Percentiles rank a stretch among this genome's conserved stretches.
These are phyloP conservation scores for Eimeria mitis DNA, from an alignment of 169 alveolate species.

Conservation along the genomic window DNA sequence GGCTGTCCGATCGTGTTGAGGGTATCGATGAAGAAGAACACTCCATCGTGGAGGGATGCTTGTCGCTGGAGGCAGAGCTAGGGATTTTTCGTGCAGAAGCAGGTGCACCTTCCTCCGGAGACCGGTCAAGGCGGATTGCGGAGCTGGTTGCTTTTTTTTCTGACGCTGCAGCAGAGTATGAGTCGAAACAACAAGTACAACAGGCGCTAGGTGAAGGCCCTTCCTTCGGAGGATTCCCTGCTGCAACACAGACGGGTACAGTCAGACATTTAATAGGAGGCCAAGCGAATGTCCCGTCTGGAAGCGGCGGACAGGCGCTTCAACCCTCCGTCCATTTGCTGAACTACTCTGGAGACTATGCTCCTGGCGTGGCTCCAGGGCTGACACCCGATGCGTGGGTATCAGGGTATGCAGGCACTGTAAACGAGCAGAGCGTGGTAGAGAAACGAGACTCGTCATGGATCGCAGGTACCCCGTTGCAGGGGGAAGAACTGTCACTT, in stretches of 20 bases:
- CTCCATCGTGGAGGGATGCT: not conserved
- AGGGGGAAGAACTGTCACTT: not conserved
- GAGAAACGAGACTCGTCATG: not conserved
- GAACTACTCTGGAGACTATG: not conserved
- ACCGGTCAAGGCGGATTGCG: not conserved
- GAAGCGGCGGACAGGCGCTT: not conserved
- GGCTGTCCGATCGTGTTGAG: not conserved
- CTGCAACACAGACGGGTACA: not conserved
- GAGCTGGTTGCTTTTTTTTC: not conserved
- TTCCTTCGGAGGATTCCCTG: not conserved
- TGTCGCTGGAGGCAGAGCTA: slow-evolving; percentile 1
- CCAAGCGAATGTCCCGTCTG: not conserved
- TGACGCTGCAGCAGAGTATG: not conserved
- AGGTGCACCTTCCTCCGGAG: not conserved
- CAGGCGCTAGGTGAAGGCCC: not conserved
- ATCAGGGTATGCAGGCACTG: not conserved
- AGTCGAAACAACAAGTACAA: not conserved
- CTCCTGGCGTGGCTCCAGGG: not conserved
- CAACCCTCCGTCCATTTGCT: not conserved
- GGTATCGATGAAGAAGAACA: not conserved
- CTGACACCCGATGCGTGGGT: not conserved
- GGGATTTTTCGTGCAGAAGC: not conserved
- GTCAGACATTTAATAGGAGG: not conserved
- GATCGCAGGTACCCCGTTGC: not conserved
- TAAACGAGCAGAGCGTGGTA: not conserved